Evolutionary conservation across 495 filamentous ascomycete species (phyloP).

Genomic region (Immersiella caudata): DNA sequence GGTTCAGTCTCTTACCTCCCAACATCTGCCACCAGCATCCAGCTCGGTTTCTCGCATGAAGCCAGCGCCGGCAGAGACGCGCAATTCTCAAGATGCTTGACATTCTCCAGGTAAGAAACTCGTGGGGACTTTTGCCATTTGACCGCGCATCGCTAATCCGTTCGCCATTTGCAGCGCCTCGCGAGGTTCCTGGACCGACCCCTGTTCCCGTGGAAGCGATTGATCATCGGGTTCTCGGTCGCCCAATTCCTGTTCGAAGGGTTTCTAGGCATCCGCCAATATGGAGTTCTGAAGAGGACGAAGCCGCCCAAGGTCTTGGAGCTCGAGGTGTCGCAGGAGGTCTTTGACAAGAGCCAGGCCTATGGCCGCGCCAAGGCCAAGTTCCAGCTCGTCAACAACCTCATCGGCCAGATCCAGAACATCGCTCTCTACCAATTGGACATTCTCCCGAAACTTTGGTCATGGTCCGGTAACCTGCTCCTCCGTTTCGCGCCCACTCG

Average conservation of each 20-base stretch:
- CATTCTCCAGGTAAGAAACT: constrained; percentile 50
- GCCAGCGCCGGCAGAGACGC: constrained; percentile 24
- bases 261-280: constrained; percentile 84
- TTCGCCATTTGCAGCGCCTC: constrained; percentile 64
- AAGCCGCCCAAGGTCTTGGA: constrained; percentile 82
- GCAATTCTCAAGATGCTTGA: constrained; percentile 45
- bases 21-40: constrained; percentile 18
- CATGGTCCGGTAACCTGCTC: constrained; percentile 72
- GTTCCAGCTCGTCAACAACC: constrained; percentile 74
- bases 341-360: constrained; percentile 94
- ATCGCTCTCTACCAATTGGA: constrained; percentile 86
- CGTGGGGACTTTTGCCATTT: not conserved
- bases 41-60: constrained; percentile 18
- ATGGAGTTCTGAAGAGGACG: constrained; percentile 75
- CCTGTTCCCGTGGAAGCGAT: constrained; percentile 93
- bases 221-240: constrained; percentile 90
- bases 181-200: constrained; percentile 86
- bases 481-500: constrained; percentile 70
- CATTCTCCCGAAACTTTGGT: constrained; percentile 88
- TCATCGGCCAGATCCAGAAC: constrained; percentile 86
- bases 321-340: constrained; percentile 83
- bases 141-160: not conserved
- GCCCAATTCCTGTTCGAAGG: constrained; percentile 86
- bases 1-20: constrained; percentile 21
- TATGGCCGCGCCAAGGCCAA: constrained; percentile 95